phyloP scores from a whole-genome alignment of 164 flowering plant species.

The Magnolia officinalis region DNA sequence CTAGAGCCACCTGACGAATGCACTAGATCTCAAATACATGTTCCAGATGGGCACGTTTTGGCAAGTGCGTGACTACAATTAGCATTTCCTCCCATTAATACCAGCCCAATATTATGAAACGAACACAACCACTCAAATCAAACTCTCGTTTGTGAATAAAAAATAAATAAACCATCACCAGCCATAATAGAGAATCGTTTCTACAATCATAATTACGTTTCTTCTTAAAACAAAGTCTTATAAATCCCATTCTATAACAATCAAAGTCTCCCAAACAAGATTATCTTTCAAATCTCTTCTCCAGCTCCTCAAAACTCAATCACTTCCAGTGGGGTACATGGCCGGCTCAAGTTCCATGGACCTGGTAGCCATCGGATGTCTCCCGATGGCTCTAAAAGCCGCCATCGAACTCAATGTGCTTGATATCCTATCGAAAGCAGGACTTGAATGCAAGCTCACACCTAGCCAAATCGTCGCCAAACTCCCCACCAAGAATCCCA shows the following conservation, averaged over 20 bases:
- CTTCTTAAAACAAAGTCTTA: no score
- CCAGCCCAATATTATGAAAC: no score
- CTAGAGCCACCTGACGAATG: no score
- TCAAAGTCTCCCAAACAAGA: neutral
- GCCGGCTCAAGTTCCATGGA: constrained; percentile 42
- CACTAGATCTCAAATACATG: no score
- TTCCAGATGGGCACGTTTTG: no score
- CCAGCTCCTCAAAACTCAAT: neutral
- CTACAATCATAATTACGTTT: no score
- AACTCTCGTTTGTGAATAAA: no score
- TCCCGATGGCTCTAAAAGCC: constrained; percentile 70
- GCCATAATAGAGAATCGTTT: no score
- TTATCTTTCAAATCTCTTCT: neutral
- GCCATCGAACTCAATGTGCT: constrained; percentile 67
- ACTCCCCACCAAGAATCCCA: constrained; percentile 58
- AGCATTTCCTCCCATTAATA: no score
- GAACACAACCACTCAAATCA: no score
- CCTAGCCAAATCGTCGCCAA: constrained; percentile 54
- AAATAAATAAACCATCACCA: no score
- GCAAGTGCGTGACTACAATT: no score
- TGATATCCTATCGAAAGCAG: constrained; percentile 62
- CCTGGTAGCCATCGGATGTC: constrained; percentile 47
- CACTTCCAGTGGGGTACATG: neutral
- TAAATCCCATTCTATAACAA: neutral
- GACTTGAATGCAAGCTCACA: constrained; percentile 45